Evolutionary conservation across 176 grass and related monocot genomes (phyloP).

Genomic region (Triticum monococcum): DNA sequence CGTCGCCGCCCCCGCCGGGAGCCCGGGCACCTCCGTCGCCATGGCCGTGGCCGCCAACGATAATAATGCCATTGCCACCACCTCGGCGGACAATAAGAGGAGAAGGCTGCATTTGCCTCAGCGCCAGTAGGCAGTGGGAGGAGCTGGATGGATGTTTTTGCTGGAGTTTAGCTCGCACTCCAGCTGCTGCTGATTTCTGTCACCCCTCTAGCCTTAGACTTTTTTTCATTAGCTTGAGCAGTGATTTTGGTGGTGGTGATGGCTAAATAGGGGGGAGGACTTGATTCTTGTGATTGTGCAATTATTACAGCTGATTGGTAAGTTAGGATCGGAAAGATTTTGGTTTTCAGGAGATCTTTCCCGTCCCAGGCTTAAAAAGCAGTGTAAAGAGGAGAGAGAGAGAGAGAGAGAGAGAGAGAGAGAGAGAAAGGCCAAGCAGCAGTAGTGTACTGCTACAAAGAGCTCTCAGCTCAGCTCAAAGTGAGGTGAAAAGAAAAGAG

Average conservation of each 20-base stretch:
- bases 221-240: slow-evolving; percentile 34
- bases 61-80: slow-evolving; percentile 28
- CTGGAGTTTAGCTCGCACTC: slow-evolving; percentile 24
- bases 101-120: slow-evolving; percentile 52
- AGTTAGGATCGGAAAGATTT: slow-evolving; percentile 60
- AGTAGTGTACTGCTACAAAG: too few species aligned
- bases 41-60: too few species aligned
- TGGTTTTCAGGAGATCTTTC: slow-evolving; percentile 63
- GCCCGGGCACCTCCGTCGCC: slow-evolving; percentile 30
- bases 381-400: too few species aligned
- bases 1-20: slow-evolving; percentile 32
- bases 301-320: slow-evolving; percentile 36
- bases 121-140: slow-evolving; percentile 27
- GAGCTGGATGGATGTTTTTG: slow-evolving; percentile 26
- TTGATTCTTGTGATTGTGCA: slow-evolving; percentile 46
- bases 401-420: too few species aligned
- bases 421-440: too few species aligned
- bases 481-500: too few species aligned
- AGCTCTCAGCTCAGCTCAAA: too few species aligned
- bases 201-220: neutral
- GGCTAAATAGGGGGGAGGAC: slow-evolving; percentile 20
- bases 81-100: slow-evolving; percentile 56
- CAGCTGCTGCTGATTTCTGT: neutral
- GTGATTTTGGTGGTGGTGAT: slow-evolving; percentile 25
- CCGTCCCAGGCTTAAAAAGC: slow-evolving; percentile 32